phyloP scores from a whole-genome alignment of 257 asterid genomes.

The Solanum rostratum region DNA sequence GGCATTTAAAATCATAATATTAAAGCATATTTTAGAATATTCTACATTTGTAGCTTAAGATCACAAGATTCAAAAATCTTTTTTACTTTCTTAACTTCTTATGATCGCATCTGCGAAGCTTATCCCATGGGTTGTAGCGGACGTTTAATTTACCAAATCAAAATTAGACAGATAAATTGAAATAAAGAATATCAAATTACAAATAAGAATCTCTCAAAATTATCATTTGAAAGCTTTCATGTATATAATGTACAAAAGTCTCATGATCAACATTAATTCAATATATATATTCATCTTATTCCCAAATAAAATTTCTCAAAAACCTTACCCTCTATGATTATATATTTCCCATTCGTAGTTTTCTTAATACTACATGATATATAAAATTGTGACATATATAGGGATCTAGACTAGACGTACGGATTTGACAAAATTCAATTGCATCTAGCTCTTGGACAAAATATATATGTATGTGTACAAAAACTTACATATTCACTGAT shows the following conservation, averaged over 20 bases:
- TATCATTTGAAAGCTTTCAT: not conserved
- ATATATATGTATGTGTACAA: not conserved
- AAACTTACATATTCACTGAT: not conserved
- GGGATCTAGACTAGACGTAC: not conserved
- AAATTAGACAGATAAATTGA: not conserved
- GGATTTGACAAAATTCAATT: not conserved
- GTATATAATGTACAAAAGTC: not conserved
- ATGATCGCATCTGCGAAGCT: too few relatives aligned
- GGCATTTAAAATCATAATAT: not conserved
- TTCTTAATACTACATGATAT: not conserved
- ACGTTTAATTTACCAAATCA: too few relatives aligned
- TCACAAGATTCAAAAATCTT: too few relatives aligned
- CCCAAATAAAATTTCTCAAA: not conserved
- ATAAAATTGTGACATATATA: not conserved
- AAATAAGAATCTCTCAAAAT: not conserved
- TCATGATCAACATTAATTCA: not conserved
- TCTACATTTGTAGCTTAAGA: too few relatives aligned
- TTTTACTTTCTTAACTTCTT: too few relatives aligned
- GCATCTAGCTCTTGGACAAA: not conserved
- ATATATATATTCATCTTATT: not conserved
- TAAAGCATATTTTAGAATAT: too few relatives aligned
- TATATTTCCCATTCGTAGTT: not conserved
- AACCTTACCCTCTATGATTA: not conserved
- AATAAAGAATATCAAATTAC: not conserved
- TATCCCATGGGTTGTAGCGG: too few relatives aligned